phyloP scores from a whole-genome alignment of 148 eudicot genomes.

The Camellia lanceoleosa region DNA sequence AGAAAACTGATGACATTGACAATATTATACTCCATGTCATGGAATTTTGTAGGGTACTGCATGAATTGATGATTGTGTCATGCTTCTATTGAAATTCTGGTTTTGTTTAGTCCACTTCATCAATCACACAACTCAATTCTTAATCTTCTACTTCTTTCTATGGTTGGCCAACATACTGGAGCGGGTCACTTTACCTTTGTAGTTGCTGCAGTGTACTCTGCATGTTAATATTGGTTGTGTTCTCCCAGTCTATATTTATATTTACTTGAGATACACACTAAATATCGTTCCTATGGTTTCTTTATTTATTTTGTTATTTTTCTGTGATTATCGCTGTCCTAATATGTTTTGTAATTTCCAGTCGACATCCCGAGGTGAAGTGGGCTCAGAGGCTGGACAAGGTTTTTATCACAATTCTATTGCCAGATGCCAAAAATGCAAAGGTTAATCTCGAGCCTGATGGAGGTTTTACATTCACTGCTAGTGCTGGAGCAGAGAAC shows the following conservation, averaged over 20 bases:
- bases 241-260: background rate
- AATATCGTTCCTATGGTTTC: too few relatives aligned
- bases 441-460: constrained; percentile 77
- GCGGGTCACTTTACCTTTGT: background rate
- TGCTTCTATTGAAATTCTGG: background rate
- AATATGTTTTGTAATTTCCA: constrained; percentile 17
- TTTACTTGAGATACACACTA: background rate
- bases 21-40: too few relatives aligned
- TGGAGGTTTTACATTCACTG: constrained; percentile 76
- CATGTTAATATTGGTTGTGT: background rate
- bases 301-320: background rate
- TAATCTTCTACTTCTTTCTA: background rate
- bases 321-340: background rate
- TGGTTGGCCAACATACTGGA: background rate
- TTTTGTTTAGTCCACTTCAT: background rate
- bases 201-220: background rate
- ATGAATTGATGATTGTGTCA: too few relatives aligned
- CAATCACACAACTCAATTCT: too few relatives aligned
- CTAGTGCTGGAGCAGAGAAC: constrained; percentile 60
- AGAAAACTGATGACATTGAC: background rate
- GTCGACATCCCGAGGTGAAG: constrained; percentile 89
- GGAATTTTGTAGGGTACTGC: too few relatives aligned
- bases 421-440: constrained; percentile 77
- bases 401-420: constrained; percentile 63
- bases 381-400: constrained; percentile 93